Evolutionary conservation across 768 basidiomycete species (phyloP).

Genomic region (Exidia glandulosa): DNA sequence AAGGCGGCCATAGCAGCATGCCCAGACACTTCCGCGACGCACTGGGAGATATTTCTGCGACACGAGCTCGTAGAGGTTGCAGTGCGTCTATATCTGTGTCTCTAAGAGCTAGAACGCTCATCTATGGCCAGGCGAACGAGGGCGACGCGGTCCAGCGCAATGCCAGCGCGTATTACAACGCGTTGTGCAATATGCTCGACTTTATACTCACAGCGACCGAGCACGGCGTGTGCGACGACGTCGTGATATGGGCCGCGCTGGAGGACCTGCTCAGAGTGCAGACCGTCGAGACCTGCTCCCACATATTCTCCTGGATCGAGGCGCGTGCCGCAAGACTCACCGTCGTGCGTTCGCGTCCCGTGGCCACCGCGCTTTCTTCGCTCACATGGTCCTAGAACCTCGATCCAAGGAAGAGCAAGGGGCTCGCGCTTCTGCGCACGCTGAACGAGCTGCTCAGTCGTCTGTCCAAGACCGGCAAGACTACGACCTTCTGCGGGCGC

Average conservation of each 20-base stretch:
- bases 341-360: slow-evolving; percentile 9
- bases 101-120: neutral
- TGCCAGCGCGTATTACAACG: slow-evolving; percentile 46
- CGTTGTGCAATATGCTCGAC: slow-evolving; percentile 55
- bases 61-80: slow-evolving; percentile 63
- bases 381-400: slow-evolving; percentile 34
- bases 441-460: slow-evolving; percentile 81
- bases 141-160: slow-evolving; percentile 48
- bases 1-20: slow-evolving; percentile 5
- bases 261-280: slow-evolving; percentile 80
- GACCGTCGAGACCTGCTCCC: slow-evolving; percentile 74
- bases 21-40: slow-evolving; percentile 15
- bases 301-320: slow-evolving; percentile 86
- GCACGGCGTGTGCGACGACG: slow-evolving; percentile 63
- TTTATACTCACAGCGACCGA: slow-evolving; percentile 68
- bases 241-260: slow-evolving; percentile 60
- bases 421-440: slow-evolving; percentile 70
- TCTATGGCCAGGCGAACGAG: slow-evolving; percentile 43
- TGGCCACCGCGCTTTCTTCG: neutral
- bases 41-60: slow-evolving; percentile 67
- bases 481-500: slow-evolving; percentile 79
- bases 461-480: slow-evolving; percentile 75
- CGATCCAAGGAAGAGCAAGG: slow-evolving; percentile 81
- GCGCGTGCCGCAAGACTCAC: slow-evolving; percentile 57
- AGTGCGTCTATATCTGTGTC: slow-evolving; percentile 31